Base-by-base conservation (phyloP, 1,284 basidiomycete genomes). In the Pseudozyma tsukubaensis region DNA sequence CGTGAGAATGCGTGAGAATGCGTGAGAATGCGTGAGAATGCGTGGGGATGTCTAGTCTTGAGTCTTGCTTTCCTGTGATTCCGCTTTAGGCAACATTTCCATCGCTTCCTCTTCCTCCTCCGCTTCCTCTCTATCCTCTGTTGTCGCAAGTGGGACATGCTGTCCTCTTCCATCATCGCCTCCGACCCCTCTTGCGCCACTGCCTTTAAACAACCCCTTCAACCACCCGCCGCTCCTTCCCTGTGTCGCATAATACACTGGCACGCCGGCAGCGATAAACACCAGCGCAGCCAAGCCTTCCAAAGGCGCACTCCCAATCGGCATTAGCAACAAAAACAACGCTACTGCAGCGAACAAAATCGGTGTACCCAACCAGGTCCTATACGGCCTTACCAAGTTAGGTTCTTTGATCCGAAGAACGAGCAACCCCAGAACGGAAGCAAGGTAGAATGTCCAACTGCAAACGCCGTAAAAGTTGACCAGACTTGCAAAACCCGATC, bases 301-400 rank as follows among this genome's bases (percentile, higher is more conserved):
- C 24, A 92, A 85, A 1, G 96, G 97, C 14, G 95, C 94, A 2
- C 94, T 94, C 64, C 97, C 92, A 55, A 97, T 89, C 3, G 95
- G 95, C 93, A 99, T 97, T 78, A 92, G 91, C 6, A 99, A 87
- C 53, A 99, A 87, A 86, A 98, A 98, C 65, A 97, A 86, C 1
- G 94, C 93, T 80, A 94, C 93, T 8, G 89, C 90, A 75, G 94
- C 96, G 85, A 99, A 99, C 5, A 89, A 89, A 34, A 99, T 87
- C 0, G 96, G 96, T 0, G 95, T 98, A 18, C 89, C 88, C 36
- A 98, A 90, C 90, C 91, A 97, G 1, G 94, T 92, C 80, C 57
- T 72, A 40, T 83, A 83, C 10, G 83, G 83, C n/a, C 93, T 88
- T 78, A 94, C 91, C 10, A 98, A 87, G 73, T 91, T 89, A 0